Evolutionary conservation across 2,329 filamentous ascomycete species (phyloP), one percentile per base, ranked within the genome.

Genomic region (Emergomyces orientalis): DNA sequence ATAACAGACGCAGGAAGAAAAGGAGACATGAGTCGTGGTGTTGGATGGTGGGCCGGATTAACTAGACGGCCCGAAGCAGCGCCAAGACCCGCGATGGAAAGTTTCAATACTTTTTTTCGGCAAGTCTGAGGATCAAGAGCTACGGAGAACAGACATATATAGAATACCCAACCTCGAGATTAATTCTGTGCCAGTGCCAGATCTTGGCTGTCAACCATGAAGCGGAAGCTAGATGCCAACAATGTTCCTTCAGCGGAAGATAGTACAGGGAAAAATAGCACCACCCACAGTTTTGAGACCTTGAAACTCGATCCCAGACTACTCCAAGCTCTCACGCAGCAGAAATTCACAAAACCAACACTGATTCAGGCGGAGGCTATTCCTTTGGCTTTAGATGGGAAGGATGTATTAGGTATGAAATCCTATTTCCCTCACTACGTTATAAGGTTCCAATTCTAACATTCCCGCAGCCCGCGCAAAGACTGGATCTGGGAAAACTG

Each of bases 401-500:
- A 90, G 71, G 91, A 97, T 80, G 86, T 99, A 57, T 81, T 97
- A 47, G 81, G 81, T 83, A 72, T 61, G 72, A 61, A 1, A 37
- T 17, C 17, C 11, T 8, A 17, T 30, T 22, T n/a, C 19, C 27
- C 19, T 43, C 19, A 22, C 49, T 7, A 34, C 52, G 3, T 25
- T 51, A 25, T 30, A 56, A 61, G 34, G 25, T 19, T 47, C 7
- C 8, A 13, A 17, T 27, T 51, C 55, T 54, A 51, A 64, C 52
- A 32, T 14, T 60, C 4, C 39, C 41, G 7, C 65, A 82, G 92
- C 91, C 62, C 91, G 93, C 72, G 91, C 93, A 45, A 95, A 93
- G 76, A 97, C 94, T 5, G 94, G 94, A 14, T 96, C 92, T 3
- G 94, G 94, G 68, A 99, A 99, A 81, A 99, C 94, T 13, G 91